Percentiles rank a stretch among this genome's conserved stretches.
Conservation (phyloP, 75 land plant species). For the Sequoia sempervirens region DNA sequence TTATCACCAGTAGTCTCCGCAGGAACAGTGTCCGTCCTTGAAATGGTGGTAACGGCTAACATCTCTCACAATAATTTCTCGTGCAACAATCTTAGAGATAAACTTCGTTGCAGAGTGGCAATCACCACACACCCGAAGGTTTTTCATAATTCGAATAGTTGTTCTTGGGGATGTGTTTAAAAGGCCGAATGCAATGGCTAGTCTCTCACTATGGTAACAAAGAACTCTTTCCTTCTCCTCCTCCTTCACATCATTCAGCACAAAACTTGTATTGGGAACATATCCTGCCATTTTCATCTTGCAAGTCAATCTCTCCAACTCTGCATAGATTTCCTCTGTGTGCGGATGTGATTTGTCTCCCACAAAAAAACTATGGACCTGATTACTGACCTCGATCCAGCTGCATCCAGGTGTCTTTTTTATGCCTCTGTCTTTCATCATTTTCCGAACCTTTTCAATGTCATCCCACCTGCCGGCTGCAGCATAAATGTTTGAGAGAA, state of each 20-base stretch:
- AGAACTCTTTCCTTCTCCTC: slow-evolving; percentile 14
- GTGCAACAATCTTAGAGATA: slow-evolving; percentile 16
- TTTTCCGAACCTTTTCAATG: slow-evolving; percentile 8
- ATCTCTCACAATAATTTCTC: slow-evolving; percentile 17
- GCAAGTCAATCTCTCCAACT: slow-evolving; percentile 8
- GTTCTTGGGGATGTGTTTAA: slow-evolving; percentile 9
- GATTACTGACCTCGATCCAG: slow-evolving; percentile 12
- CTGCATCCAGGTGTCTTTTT: slow-evolving; percentile 16
- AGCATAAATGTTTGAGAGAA: slow-evolving; percentile 16
- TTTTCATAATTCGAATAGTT: slow-evolving; percentile 13
- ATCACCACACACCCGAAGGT: slow-evolving; percentile 11
- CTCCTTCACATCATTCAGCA: slow-evolving; percentile 4
- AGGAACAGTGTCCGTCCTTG: slow-evolving; percentile 13
- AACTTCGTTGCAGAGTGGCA: slow-evolving; percentile 18
- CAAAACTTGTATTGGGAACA: slow-evolving; percentile 13
- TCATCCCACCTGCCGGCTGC: slow-evolving; percentile 19
- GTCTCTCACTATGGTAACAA: slow-evolving; percentile 11
- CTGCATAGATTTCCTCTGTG: slow-evolving; percentile 9
- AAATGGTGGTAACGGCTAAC: slow-evolving; percentile 11
- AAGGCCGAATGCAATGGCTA: slow-evolving; percentile 12
- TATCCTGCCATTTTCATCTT: slow-evolving; percentile 9
- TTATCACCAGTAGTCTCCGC: slow-evolving; percentile 14
- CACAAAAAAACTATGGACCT: slow-evolving; percentile 8
- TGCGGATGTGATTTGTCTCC: slow-evolving; percentile 15
- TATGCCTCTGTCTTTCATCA: slow-evolving; percentile 9